phyloP scores from a whole-genome alignment of 169 alveolate genomes.

The Plasmodium gaboni region DNA sequence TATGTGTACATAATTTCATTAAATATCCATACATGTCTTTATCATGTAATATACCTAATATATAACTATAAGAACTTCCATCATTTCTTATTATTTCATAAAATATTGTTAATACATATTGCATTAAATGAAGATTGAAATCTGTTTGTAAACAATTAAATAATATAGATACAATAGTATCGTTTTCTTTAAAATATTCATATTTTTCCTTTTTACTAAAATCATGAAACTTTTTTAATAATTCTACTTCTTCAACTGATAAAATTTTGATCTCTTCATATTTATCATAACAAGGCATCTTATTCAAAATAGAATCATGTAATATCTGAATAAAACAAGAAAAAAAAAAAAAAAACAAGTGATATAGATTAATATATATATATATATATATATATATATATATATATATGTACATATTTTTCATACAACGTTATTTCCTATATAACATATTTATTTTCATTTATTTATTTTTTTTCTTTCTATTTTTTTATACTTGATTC shows the following conservation, averaged over 20 bases:
- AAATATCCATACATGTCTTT: constrained; percentile 45
- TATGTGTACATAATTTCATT: constrained; percentile 75
- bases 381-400: constrained; percentile 1
- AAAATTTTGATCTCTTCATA: constrained; percentile 74
- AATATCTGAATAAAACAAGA: constrained; percentile 30
- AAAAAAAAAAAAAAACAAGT: constrained; percentile 5
- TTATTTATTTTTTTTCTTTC: background rate
- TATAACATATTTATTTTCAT: too few species aligned
- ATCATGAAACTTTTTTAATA: constrained; percentile 76
- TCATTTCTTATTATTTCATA: constrained; percentile 77
- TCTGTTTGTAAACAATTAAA: constrained; percentile 71
- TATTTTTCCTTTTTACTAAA: constrained; percentile 73
- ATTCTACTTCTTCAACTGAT: constrained; percentile 70
- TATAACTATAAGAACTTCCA: constrained; percentile 77
- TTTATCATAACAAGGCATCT: constrained; percentile 77
- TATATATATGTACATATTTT: background rate
- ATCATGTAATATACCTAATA: constrained; percentile 45
- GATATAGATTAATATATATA: background rate
- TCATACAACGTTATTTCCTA: too few species aligned
- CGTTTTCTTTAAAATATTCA: constrained; percentile 64
- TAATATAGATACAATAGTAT: constrained; percentile 39
- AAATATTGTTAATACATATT: constrained; percentile 74
- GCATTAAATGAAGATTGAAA: constrained; percentile 74
- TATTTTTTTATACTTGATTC: constrained; percentile 38
- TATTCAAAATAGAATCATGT: constrained; percentile 75